phyloP scores from a whole-genome alignment of 2,329 filamentous ascomycete species.

The Colletotrichum chlorophyti region DNA sequence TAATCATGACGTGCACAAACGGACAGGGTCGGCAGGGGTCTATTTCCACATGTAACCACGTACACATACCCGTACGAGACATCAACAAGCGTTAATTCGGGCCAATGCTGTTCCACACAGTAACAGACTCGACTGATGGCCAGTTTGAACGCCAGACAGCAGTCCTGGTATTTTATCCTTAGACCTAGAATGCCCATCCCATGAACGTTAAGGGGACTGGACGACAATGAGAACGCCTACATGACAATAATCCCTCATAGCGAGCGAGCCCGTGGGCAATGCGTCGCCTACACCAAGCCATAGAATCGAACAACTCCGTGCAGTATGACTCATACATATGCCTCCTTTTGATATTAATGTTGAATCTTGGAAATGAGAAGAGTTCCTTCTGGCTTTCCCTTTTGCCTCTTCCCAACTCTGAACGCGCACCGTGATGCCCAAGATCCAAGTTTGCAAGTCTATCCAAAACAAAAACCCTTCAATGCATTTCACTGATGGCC shows the following conservation, averaged over 20 bases:
- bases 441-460: not conserved
- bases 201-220: constrained; percentile 3
- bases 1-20: not conserved
- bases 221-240: constrained; percentile 19
- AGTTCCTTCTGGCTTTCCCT: not conserved
- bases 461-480: not conserved
- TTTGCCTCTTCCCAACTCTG: not conserved
- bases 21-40: no score
- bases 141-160: no score
- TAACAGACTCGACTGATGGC: no score
- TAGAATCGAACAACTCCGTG: constrained; percentile 30
- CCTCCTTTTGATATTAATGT: constrained; percentile 13
- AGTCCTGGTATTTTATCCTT: constrained; percentile 16
- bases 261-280: constrained; percentile 28
- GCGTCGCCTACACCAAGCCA: constrained; percentile 26
- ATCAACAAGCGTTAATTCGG: no score
- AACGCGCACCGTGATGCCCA: constrained; percentile 2
- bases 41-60: no score
- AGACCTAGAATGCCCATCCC: constrained; percentile 4
- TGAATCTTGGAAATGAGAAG: not conserved
- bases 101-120: no score
- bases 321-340: constrained; percentile 27
- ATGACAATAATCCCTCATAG: constrained; percentile 16
- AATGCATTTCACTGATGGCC: not conserved
- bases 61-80: no score